Percentiles rank a stretch among this genome's conserved stretches.
These are phyloP conservation scores for Ophiosphaerella korrae DNA, from an alignment of 2,329 filamentous ascomycete genomes.

Conservation along the genomic window DNA sequence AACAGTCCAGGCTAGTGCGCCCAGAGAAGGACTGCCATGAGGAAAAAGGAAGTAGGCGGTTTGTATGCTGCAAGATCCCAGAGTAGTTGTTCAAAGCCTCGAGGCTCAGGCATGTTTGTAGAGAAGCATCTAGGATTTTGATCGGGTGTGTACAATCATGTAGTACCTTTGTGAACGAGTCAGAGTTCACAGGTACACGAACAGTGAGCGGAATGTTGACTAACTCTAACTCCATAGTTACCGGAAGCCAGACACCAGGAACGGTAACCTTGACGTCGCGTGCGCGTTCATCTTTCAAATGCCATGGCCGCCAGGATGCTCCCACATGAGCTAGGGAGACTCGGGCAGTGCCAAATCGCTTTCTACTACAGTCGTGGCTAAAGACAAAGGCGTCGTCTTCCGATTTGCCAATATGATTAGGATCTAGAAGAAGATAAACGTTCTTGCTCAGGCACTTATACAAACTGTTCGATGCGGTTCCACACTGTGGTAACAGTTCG, in stretches of 20 bases:
- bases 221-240: constrained; percentile 6
- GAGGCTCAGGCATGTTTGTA: constrained; percentile 6
- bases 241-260: constrained; percentile 16
- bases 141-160: constrained; percentile 24
- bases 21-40: constrained; percentile 24
- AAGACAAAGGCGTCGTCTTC: constrained; percentile 63
- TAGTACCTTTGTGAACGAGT: not conserved
- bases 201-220: constrained; percentile 3
- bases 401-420: constrained; percentile 54
- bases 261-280: constrained; percentile 7
- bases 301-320: constrained; percentile 36
- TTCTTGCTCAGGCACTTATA: constrained; percentile 52
- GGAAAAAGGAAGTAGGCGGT: constrained; percentile 17
- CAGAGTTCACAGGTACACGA: constrained; percentile 3
- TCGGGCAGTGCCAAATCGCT: constrained; percentile 55
- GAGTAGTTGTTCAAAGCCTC: constrained; percentile 18
- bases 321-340: constrained; percentile 54
- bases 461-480: constrained; percentile 60
- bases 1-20: constrained; percentile 9
- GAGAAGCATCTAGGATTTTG: constrained; percentile 25
- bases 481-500: constrained; percentile 59
- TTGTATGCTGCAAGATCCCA: constrained; percentile 28
- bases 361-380: constrained; percentile 53
- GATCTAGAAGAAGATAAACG: constrained; percentile 65
- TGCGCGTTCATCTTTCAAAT: constrained; percentile 6